A percentile compares a stretch with the other conserved stretches of the same genome.
Evolutionary conservation across 768 basidiomycete species (phyloP).

Genomic region (Phaffia australis): DNA sequence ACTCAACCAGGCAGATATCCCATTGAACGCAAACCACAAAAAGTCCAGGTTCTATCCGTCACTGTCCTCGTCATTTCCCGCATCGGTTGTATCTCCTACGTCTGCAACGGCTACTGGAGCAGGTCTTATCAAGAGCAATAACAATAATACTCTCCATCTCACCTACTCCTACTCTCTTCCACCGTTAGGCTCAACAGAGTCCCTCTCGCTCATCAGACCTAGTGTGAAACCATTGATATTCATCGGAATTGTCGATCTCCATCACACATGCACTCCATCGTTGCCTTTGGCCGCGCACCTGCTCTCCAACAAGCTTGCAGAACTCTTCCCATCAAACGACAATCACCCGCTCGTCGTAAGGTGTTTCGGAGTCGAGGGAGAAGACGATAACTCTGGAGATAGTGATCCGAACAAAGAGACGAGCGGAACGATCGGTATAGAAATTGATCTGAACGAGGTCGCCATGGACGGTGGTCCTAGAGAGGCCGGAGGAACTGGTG

Average conservation of each 20-base stretch:
- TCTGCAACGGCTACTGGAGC: background rate
- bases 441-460: too few relatives aligned
- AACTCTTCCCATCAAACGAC: constrained; percentile 53
- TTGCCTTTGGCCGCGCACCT: constrained; percentile 41
- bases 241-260: constrained; percentile 66
- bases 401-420: too few relatives aligned
- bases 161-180: constrained; percentile 51
- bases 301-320: constrained; percentile 51
- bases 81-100: background rate
- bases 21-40: constrained; percentile 45
- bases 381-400: constrained; percentile 1
- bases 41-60: constrained; percentile 17
- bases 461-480: too few relatives aligned
- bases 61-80: background rate
- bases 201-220: constrained; percentile 46
- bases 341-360: constrained; percentile 25
- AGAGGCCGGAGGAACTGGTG: too few relatives aligned
- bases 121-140: constrained; percentile 4
- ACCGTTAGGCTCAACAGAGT: constrained; percentile 54
- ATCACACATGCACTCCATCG: constrained; percentile 9
- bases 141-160: constrained; percentile 50
- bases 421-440: too few relatives aligned
- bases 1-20: constrained; percentile 71
- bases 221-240: constrained; percentile 70
- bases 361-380: constrained; percentile 29